Percentiles rank a stretch among this genome's conserved stretches.
These are phyloP conservation scores for Botrytis byssoidea DNA, from an alignment of 2,329 filamentous ascomycete species.

Conservation along the genomic window DNA sequence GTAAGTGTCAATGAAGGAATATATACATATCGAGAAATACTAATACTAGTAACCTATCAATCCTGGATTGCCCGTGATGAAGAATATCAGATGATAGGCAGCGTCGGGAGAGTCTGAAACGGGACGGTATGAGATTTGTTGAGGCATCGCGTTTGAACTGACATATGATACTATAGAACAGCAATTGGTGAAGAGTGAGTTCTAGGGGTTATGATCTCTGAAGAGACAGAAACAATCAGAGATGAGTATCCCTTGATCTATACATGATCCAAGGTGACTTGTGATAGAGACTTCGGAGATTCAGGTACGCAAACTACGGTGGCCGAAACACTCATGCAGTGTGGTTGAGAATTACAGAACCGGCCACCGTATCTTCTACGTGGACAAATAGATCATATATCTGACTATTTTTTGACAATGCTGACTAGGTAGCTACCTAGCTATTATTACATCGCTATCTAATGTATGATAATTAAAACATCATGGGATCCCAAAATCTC, in stretches of 20 bases:
- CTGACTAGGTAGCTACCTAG: neutral
- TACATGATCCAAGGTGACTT: no score
- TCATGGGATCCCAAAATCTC: neutral
- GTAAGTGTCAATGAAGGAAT: neutral
- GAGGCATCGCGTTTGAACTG: slow-evolving; percentile 1
- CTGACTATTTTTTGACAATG: neutral
- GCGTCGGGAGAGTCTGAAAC: slow-evolving; percentile 21
- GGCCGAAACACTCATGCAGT: neutral
- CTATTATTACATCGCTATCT: neutral
- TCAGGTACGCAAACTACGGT: neutral
- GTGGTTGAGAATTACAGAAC: neutral
- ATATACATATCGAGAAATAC: no score
- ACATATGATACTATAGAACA: neutral
- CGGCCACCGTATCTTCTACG: neutral
- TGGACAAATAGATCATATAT: neutral
- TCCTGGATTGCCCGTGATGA: slow-evolving; percentile 75
- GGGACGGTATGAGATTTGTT: slow-evolving; percentile 29
- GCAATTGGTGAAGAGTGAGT: neutral
- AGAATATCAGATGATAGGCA: slow-evolving; percentile 57
- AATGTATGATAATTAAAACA: neutral
- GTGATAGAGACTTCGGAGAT: neutral
- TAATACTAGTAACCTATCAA: slow-evolving; percentile 67
- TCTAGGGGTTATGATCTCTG: neutral
- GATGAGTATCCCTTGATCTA: neutral
- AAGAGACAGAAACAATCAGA: neutral